Percentiles rank a stretch among this genome's conserved stretches.
Conservation (phyloP, 2,329 filamentous ascomycete genomes). For the Paecilomyces variotii region DNA sequence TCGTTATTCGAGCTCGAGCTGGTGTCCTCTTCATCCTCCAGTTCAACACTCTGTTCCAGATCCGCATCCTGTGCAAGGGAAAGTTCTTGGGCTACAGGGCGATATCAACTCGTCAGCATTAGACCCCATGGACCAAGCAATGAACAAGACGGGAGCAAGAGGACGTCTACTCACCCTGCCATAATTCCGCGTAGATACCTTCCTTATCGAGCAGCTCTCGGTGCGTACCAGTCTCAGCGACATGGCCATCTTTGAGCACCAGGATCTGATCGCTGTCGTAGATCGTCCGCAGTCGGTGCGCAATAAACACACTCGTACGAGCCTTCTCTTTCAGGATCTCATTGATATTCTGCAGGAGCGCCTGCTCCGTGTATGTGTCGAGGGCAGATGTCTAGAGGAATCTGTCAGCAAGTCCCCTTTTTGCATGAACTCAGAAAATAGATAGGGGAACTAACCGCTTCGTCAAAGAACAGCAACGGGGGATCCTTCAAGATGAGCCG, state of each 20-base stretch:
- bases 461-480: slow-evolving; percentile 85
- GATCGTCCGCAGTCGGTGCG: slow-evolving; percentile 85
- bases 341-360: slow-evolving; percentile 85
- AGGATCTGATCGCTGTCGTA: slow-evolving; percentile 91
- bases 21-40: slow-evolving; percentile 20
- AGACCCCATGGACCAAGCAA: neutral
- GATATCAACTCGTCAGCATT: neutral
- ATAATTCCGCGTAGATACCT: slow-evolving; percentile 77
- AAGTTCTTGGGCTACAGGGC: slow-evolving; percentile 52
- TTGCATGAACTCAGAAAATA: neutral
- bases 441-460: slow-evolving; percentile 53
- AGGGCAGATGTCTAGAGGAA: slow-evolving; percentile 62
- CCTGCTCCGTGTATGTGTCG: slow-evolving; percentile 89
- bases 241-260: slow-evolving; percentile 71
- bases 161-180: slow-evolving; percentile 62
- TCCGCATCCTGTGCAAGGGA: slow-evolving; percentile 34
- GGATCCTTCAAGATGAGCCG: slow-evolving; percentile 82
- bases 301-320: slow-evolving; percentile 89
- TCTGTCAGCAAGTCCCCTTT: slow-evolving; percentile 1
- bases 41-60: slow-evolving; percentile 35
- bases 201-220: slow-evolving; percentile 65
- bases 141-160: neutral
- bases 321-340: slow-evolving; percentile 80
- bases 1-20: slow-evolving; percentile 5
- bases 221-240: slow-evolving; percentile 88